Evolutionary conservation across 2,329 filamentous ascomycete genomes (phyloP).

Genomic region (Aspergillus intermedius): DNA sequence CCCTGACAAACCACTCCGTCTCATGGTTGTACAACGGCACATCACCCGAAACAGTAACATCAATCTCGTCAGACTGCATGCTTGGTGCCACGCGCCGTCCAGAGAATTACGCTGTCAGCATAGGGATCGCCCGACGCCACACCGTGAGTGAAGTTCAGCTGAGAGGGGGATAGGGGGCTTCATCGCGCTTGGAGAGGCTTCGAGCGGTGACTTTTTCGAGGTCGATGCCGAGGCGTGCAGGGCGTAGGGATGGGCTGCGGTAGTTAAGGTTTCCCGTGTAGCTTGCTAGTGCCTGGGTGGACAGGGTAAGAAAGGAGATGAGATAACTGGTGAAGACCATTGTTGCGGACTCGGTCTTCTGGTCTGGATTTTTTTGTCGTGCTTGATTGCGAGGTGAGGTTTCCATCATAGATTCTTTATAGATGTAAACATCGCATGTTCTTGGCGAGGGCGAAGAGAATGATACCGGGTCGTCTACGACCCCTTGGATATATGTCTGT

Average conservation of each 20-base stretch:
- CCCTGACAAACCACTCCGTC: slow-evolving; percentile 27
- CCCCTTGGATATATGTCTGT: too few species aligned
- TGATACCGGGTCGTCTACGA: too few species aligned
- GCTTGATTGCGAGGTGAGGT: too few species aligned
- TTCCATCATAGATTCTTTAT: too few species aligned
- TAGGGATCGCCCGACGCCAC: slow-evolving; percentile 46
- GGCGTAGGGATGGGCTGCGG: slow-evolving; percentile 58
- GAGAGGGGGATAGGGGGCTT: slow-evolving; percentile 38
- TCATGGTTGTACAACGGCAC: slow-evolving; percentile 49
- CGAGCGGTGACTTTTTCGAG: slow-evolving; percentile 48
- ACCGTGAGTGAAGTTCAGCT: slow-evolving; percentile 60
- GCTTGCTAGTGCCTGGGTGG: slow-evolving; percentile 14
- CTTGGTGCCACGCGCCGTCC: slow-evolving; percentile 38
- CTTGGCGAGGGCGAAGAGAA: too few species aligned
- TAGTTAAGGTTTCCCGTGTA: slow-evolving; percentile 57
- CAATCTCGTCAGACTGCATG: slow-evolving; percentile 43
- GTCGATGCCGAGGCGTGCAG: slow-evolving; percentile 50
- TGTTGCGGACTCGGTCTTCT: neutral
- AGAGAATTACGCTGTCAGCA: slow-evolving; percentile 38
- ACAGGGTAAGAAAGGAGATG: slow-evolving; percentile 11
- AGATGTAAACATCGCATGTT: too few species aligned
- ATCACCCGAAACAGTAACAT: slow-evolving; percentile 52
- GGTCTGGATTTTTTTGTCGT: too few species aligned
- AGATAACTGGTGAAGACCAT: neutral
- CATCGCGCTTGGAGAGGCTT: slow-evolving; percentile 53